A percentile compares a stretch with the other conserved stretches of the same genome.
phyloP scores from a whole-genome alignment of 2,329 filamentous ascomycete genomes.

The Colletotrichum sansevieriae region DNA sequence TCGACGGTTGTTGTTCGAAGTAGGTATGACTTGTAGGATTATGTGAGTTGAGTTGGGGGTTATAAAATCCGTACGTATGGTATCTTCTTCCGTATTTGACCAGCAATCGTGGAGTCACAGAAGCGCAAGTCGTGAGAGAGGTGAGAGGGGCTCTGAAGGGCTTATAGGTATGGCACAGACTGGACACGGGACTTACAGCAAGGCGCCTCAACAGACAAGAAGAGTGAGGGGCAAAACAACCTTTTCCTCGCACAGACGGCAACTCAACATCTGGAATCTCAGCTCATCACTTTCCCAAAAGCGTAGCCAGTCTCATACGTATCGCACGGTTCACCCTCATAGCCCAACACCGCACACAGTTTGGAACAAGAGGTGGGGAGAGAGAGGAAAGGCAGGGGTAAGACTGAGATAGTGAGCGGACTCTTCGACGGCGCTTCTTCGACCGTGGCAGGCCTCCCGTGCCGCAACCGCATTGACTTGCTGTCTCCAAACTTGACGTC shows the following conservation, averaged over 20 bases:
- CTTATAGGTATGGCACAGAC: slow-evolving; percentile 40
- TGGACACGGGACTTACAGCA: neutral
- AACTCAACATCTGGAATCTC: slow-evolving; percentile 34
- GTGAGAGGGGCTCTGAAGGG: slow-evolving; percentile 5
- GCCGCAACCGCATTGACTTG: slow-evolving; percentile 34
- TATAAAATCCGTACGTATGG: neutral
- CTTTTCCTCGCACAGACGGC: slow-evolving; percentile 36
- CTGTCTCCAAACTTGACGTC: slow-evolving; percentile 26
- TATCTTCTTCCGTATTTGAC: slow-evolving; percentile 32
- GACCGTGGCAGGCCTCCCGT: slow-evolving; percentile 26
- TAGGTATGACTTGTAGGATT: neutral
- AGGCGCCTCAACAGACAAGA: neutral
- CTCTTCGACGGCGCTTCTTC: neutral
- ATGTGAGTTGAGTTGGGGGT: slow-evolving; percentile 5
- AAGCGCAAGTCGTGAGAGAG: accelerated
- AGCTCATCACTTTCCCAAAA: slow-evolving; percentile 40
- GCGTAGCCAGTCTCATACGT: slow-evolving; percentile 37
- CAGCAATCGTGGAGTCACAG: slow-evolving; percentile 23
- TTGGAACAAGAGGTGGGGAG: neutral
- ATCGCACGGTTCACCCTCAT: slow-evolving; percentile 36
- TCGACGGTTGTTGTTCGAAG: slow-evolving; percentile 6
- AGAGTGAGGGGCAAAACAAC: slow-evolving; percentile 34
- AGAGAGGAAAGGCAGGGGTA: neutral
- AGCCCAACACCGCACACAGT: slow-evolving; percentile 11
- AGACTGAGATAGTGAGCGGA: neutral